A percentile compares a stretch with the other conserved stretches of the same genome.
These are phyloP conservation scores for Sporisorium reilianum DNA, from an alignment of 1,284 basidiomycete species.

Conservation along the genomic window DNA sequence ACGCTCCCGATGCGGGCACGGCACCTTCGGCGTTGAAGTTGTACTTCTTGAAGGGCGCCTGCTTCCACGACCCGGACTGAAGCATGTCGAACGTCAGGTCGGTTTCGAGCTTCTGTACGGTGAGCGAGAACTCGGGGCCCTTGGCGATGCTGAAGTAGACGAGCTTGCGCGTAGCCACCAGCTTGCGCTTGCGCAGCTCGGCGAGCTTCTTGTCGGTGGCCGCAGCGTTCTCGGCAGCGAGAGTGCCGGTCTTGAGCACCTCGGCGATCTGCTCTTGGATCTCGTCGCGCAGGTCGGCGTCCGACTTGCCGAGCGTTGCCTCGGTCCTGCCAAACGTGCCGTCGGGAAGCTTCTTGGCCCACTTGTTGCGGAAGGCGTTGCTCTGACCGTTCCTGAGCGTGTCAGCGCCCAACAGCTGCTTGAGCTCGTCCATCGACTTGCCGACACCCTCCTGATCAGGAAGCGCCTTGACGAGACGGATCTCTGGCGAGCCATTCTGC, in stretches of 20 bases:
- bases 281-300: slow-evolving; percentile 54
- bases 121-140: slow-evolving; percentile 88
- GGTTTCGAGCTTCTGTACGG: slow-evolving; percentile 95
- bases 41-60: slow-evolving; percentile 87
- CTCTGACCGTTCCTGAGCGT: slow-evolving; percentile 78
- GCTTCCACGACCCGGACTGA: slow-evolving; percentile 73
- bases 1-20: slow-evolving; percentile 86
- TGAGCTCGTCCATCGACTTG: slow-evolving; percentile 57
- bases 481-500: slow-evolving; percentile 64
- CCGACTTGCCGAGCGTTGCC: slow-evolving; percentile 38
- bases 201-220: slow-evolving; percentile 74
- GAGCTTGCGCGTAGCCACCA: slow-evolving; percentile 78
- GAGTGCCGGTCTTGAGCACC: slow-evolving; percentile 79
- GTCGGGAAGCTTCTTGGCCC: slow-evolving; percentile 91
- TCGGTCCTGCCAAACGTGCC: slow-evolving; percentile 84
- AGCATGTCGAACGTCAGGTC: slow-evolving; percentile 97
- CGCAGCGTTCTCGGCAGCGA: slow-evolving; percentile 74
- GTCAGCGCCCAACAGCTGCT: slow-evolving; percentile 63
- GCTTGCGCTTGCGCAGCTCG: slow-evolving; percentile 87
- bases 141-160: slow-evolving; percentile 93
- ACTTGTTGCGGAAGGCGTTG: slow-evolving; percentile 95
- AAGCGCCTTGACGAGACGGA: slow-evolving; percentile 61
- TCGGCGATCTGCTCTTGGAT: slow-evolving; percentile 79
- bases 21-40: slow-evolving; percentile 98
- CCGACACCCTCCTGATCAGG: slow-evolving; percentile 57